These are phyloP conservation scores for Cyclotella choctawhatcheeana DNA, from an alignment of 108 stramenopile species.

Conservation along the genomic window DNA sequence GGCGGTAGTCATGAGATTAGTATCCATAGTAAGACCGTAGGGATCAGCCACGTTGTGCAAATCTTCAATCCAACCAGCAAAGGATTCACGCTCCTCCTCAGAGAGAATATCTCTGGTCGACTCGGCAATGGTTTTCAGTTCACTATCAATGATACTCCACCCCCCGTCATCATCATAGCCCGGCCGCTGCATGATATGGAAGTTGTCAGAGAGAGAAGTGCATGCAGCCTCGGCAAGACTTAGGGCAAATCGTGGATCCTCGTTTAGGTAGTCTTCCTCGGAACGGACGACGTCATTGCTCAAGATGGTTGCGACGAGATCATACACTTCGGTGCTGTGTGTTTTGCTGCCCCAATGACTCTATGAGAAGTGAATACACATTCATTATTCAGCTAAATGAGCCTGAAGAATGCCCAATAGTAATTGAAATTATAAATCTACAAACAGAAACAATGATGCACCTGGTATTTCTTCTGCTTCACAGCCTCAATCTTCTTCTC, in stretches of 20 bases:
- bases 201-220: slow-evolving; percentile 22
- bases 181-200: slow-evolving; percentile 2
- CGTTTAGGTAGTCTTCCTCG: neutral
- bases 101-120: slow-evolving; percentile 4
- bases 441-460: neutral
- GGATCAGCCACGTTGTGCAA: neutral
- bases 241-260: neutral
- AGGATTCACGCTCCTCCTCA: slow-evolving; percentile 12
- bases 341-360: slow-evolving; percentile 17
- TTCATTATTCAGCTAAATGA: neutral
- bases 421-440: too few species aligned
- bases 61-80: slow-evolving; percentile 21
- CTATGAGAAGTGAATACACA: neutral
- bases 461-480: slow-evolving; percentile 28
- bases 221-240: slow-evolving; percentile 7
- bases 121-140: neutral
- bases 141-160: slow-evolving; percentile 1
- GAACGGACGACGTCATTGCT: neutral
- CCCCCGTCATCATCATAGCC: slow-evolving; percentile 14
- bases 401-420: too few species aligned
- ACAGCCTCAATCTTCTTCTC: slow-evolving; percentile 29
- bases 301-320: slow-evolving; percentile 10
- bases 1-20: slow-evolving; percentile 6
- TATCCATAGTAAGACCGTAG: slow-evolving; percentile 7
- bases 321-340: slow-evolving; percentile 16